A percentile compares a stretch with the other conserved stretches of the same genome.
Conservation (phyloP, 2,329 filamentous ascomycete genomes). For the Simplicillium sp. region DNA sequence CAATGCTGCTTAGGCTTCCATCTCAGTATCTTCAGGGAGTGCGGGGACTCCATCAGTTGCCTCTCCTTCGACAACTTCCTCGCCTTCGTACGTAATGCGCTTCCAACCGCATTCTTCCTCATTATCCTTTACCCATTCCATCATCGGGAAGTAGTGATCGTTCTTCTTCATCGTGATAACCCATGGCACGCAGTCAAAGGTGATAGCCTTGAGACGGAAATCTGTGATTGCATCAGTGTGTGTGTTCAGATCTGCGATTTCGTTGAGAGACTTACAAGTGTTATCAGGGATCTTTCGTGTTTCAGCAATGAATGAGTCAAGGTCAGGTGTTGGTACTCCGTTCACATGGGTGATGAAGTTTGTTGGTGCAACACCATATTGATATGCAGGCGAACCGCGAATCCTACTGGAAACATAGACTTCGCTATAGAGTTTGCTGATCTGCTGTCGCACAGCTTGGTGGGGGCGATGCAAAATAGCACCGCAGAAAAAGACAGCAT, state of each 20-base stretch:
- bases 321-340: slow-evolving; percentile 71
- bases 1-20: slow-evolving; percentile 17
- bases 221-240: slow-evolving; percentile 35
- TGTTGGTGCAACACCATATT: slow-evolving; percentile 87
- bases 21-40: slow-evolving; percentile 31
- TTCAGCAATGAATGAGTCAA: slow-evolving; percentile 70
- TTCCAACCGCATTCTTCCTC: slow-evolving; percentile 52
- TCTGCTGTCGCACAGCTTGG: slow-evolving; percentile 93
- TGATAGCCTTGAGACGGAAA: slow-evolving; percentile 94
- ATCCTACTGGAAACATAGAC: slow-evolving; percentile 89
- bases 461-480: slow-evolving; percentile 89
- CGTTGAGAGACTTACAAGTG: slow-evolving; percentile 56
- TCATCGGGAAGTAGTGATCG: slow-evolving; percentile 81
- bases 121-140: slow-evolving; percentile 59
- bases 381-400: slow-evolving; percentile 73
- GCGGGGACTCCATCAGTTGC: slow-evolving; percentile 37
- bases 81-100: slow-evolving; percentile 51
- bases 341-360: slow-evolving; percentile 98
- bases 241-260: no score
- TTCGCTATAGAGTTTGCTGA: slow-evolving; percentile 90
- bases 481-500: slow-evolving; percentile 89
- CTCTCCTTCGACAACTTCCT: slow-evolving; percentile 43
- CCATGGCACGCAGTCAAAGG: slow-evolving; percentile 97
- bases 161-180: slow-evolving; percentile 99
- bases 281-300: slow-evolving; percentile 89